phyloP scores from a whole-genome alignment of 129 eudicot species.

The Chrysanthemum lavandulifolium region DNA sequence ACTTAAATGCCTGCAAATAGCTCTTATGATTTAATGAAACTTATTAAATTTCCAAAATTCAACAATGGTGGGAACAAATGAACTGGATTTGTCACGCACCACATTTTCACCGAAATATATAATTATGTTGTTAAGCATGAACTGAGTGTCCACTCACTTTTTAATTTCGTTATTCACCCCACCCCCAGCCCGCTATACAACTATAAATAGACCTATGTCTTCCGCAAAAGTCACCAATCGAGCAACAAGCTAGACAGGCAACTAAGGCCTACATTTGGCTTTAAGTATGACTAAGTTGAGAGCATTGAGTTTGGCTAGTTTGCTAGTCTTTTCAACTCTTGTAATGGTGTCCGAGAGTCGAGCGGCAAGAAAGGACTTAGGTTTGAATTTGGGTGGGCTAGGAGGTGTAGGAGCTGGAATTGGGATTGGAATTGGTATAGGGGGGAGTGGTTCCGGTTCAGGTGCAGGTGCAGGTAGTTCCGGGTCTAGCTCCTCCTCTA shows the following conservation, averaged over 20 bases:
- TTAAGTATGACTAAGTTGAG: conserved; percentile 25
- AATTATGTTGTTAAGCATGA: conserved; percentile 10
- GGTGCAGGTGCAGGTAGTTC: conserved; percentile 22
- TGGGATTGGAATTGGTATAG: conserved; percentile 51
- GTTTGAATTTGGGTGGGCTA: conserved; percentile 49
- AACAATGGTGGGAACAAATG: conserved; percentile 32
- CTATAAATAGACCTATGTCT: conserved; percentile 43
- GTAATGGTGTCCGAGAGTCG: conserved; percentile 48
- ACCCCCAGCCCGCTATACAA: conserved; percentile 7
- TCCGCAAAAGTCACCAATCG: background rate
- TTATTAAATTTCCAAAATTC: conserved; percentile 1
- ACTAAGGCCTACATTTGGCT: background rate
- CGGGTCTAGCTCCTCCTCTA: conserved; percentile 16
- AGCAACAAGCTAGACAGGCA: background rate
- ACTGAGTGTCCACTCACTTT: conserved; percentile 21
- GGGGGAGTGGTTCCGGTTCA: conserved; percentile 58
- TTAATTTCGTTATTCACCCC: conserved; percentile 16
- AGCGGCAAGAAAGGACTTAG: conserved; percentile 63
- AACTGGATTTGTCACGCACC: conserved; percentile 7
- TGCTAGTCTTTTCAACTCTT: conserved; percentile 34
- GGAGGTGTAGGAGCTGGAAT: conserved; percentile 57
- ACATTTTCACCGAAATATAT: conserved; percentile 20
- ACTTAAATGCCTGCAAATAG: background rate
- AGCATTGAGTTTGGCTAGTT: conserved; percentile 25
- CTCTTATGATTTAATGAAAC: background rate